Evolutionary conservation across 2,329 filamentous ascomycete genomes (phyloP), one percentile per base, ranked within the genome.

Genomic region (Sporothrix globosa): DNA sequence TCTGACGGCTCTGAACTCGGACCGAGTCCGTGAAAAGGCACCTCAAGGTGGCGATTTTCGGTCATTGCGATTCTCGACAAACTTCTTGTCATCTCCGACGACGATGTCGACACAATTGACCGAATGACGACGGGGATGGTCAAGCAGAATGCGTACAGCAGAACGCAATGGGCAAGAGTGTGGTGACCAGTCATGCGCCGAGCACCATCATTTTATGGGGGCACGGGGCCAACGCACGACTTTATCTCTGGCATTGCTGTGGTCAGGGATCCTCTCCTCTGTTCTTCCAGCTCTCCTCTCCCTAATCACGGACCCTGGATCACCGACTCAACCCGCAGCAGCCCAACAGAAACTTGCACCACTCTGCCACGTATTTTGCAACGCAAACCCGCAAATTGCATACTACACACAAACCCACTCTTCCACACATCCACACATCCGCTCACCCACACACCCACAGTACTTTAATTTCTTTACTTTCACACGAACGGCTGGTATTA

Each of bases 161-260:
- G 21, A 27, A 46, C 58, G 58, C 39, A 46, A 27, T 21, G 21
- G 21, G 10, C 21, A 63, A 63, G 4, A 63, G 39, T n/a, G 39
- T 39, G 58, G 58, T 63, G 58, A 46, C 58, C 11, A 27, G 58
- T 27, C 58, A 63, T 63, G n/a, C 44, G 58, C 58, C n/a, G 58
- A 44, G 58, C 58, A 27, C 39, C 58, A n/a, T 39, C 34, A n/a
- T 63, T 63, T 63, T 63, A 63, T 46, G 58, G 58, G 58, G 39
- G 34, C 13, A 44, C 17, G 39, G 58, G 58, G 58, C 58, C 21
- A 63, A 46, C 44, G 58, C n/a, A 27, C 39, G 21, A 63, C 39
- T 21, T 58, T 50, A 39, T 63, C 39, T 46, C 13, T n/a, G 58
- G 27, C 58, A 39, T 63, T 63, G 56, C 56, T 63, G 21, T 63